A percentile compares a stretch with the other conserved stretches of the same genome.
Conservation (phyloP, 179 eudicot genomes). For the Corrigiola litoralis region DNA sequence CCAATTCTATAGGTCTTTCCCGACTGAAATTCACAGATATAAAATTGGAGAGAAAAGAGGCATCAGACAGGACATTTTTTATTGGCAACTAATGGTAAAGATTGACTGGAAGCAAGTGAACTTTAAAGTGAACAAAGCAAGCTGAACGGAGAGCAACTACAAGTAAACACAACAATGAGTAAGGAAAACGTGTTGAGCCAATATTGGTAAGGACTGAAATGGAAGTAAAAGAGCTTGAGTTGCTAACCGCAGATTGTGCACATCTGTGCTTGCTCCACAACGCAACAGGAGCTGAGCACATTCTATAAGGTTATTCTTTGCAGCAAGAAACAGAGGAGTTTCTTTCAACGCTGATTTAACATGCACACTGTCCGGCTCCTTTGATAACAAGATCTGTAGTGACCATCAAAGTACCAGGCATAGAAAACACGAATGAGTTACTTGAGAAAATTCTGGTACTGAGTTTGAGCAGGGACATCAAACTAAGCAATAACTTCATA, state of each 20-base stretch:
- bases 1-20: slow-evolving; percentile 41
- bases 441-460: neutral
- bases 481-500: slow-evolving; percentile 1
- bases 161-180: too few species aligned
- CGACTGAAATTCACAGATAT: slow-evolving; percentile 25
- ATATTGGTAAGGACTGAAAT: neutral
- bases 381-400: slow-evolving; percentile 25
- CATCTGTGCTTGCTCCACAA: slow-evolving; percentile 35
- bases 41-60: neutral
- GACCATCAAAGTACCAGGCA: neutral
- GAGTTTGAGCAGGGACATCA: neutral
- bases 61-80: neutral
- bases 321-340: slow-evolving; percentile 40
- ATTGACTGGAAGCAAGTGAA: neutral
- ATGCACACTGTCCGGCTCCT: slow-evolving; percentile 28
- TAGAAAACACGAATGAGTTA: neutral
- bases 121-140: neutral
- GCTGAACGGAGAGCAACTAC: neutral
- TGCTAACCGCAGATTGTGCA: slow-evolving; percentile 35
- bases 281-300: slow-evolving; percentile 34
- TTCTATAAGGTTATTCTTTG: slow-evolving; percentile 32
- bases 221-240: neutral
- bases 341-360: slow-evolving; percentile 31
- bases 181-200: neutral
- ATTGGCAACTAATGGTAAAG: neutral